Conservation (phyloP, 495 filamentous ascomycete species). For the Emericellopsis terricola region DNA sequence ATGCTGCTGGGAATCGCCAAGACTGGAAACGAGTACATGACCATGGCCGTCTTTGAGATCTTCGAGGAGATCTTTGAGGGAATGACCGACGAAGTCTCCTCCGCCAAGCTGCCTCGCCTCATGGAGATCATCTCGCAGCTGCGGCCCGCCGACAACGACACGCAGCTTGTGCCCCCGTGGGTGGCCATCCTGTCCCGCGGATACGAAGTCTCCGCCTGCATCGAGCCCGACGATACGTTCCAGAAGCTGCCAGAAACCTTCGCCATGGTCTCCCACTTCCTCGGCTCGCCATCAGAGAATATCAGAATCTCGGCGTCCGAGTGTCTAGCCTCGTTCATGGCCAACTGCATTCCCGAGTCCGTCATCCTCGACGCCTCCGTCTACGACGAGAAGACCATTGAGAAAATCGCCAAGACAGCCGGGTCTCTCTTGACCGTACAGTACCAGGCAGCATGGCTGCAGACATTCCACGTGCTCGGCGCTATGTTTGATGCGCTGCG, state of each 20-base stretch:
- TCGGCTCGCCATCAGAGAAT: conserved; percentile 74
- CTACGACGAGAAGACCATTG: conserved; percentile 70
- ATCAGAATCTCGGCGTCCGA: conserved; percentile 87
- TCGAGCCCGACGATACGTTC: conserved; percentile 73
- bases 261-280: conserved; percentile 53
- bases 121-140: conserved; percentile 76
- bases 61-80: conserved; percentile 91
- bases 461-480: conserved; percentile 81
- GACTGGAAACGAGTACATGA: conserved; percentile 83
- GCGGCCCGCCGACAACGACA: conserved; percentile 76
- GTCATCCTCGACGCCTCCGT: conserved; percentile 75
- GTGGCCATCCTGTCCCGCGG: conserved; percentile 86
- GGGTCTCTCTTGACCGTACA: conserved; percentile 65
- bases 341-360: conserved; percentile 64
- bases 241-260: conserved; percentile 72
- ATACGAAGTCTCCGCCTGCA: conserved; percentile 81
- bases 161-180: conserved; percentile 86
- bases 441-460: conserved; percentile 87
- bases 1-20: conserved; percentile 70
- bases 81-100: conserved; percentile 71
- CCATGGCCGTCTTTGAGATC: conserved; percentile 86
- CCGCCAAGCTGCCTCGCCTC: conserved; percentile 72
- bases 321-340: conserved; percentile 80
- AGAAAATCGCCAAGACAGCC: conserved; percentile 49
- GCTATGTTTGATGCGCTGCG: conserved; percentile 72